Evolutionary conservation across 257 asterid genomes (phyloP), one percentile per base, ranked within the genome.

Genomic region (Solanum etuberosum): DNA sequence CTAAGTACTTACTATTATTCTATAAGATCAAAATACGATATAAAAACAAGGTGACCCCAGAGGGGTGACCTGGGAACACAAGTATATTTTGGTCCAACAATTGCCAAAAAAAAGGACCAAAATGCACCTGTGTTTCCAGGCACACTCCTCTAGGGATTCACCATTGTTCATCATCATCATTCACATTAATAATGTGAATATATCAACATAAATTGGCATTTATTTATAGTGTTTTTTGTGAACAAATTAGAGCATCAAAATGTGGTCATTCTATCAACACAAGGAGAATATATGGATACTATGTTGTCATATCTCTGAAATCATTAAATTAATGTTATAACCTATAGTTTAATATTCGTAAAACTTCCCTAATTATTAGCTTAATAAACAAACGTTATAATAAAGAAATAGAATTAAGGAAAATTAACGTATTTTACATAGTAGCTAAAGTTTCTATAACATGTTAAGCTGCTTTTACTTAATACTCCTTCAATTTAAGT

Each of bases 11-110:
- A 21, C 27, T 57, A 57, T 57, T 4, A 57, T 57, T 57, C 0
- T 21, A 21, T 20, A 57, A 57, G 0, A 21, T 20, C 11, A 2
- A 73, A 70, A 46, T 46, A 46, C 9, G 18, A 16, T 21, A 23
- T 0, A 84, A 35, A 85, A 23, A 48, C 5, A 83, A 51, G 35
- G 34, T 42, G 43, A 89, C 40, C 71, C 86, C 81, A 51, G 84
- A 88, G 93, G 95, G 94, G 94, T 92, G 96, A 92, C 94, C 91
- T 90, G 92, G 85, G 94, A 93, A 93, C 94, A 92, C 96, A 90
- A 71, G 74, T 84, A 84, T 25, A 85, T 32, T 27, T 78, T 18
- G 34, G 12, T 59, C 27, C 27, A 9, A 0, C 67, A 59, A 59
- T 59, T 59, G 2, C 71, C 21, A 20, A 18, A 4, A 0, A 57